Conservation (phyloP, 2,329 filamentous ascomycete genomes). For the Aspergillus uvarum region DNA sequence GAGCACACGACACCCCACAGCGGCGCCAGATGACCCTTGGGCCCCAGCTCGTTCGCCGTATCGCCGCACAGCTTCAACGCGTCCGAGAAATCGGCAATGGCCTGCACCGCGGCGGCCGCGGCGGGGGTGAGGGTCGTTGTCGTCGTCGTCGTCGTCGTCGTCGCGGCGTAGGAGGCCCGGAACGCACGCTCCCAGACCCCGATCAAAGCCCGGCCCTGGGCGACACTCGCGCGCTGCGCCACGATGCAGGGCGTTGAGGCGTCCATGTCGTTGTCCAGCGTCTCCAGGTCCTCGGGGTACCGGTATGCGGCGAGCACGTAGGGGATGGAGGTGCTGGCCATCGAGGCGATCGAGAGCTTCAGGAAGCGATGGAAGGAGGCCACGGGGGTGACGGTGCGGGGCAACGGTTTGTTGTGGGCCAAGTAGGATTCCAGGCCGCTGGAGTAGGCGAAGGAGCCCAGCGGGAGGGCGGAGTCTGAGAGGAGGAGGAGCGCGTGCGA, state of each 20-base stretch:
- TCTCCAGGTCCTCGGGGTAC: constrained; percentile 49
- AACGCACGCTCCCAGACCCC: constrained; percentile 61
- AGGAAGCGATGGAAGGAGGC: constrained; percentile 57
- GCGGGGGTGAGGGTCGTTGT: constrained; percentile 10
- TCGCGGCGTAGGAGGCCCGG: constrained; percentile 32
- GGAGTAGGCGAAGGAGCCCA: constrained; percentile 66
- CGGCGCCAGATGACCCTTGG: constrained; percentile 59
- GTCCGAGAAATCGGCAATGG: constrained; percentile 40
- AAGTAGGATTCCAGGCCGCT: constrained; percentile 65
- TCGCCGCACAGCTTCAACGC: constrained; percentile 37
- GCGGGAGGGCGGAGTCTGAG: constrained; percentile 62
- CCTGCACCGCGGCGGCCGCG: constrained; percentile 24
- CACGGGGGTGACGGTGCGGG: constrained; percentile 30
- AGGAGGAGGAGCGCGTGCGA: constrained; percentile 59
- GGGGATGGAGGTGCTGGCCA: constrained; percentile 60
- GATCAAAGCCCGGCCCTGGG: constrained; percentile 60
- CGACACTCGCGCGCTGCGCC: constrained; percentile 59
- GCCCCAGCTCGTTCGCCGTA: constrained; percentile 33
- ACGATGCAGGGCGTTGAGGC: constrained; percentile 64
- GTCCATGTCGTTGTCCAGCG: constrained; percentile 63
- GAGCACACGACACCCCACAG: constrained; percentile 59
- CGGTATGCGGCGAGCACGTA: constrained; percentile 59
- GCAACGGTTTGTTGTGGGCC: constrained; percentile 53
- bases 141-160: not conserved
- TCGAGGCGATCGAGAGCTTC: constrained; percentile 55